Evolutionary conservation across 2,329 filamentous ascomycete genomes (phyloP), one percentile per base, ranked within the genome.

Genomic region (Parastagonospora nodorum): DNA sequence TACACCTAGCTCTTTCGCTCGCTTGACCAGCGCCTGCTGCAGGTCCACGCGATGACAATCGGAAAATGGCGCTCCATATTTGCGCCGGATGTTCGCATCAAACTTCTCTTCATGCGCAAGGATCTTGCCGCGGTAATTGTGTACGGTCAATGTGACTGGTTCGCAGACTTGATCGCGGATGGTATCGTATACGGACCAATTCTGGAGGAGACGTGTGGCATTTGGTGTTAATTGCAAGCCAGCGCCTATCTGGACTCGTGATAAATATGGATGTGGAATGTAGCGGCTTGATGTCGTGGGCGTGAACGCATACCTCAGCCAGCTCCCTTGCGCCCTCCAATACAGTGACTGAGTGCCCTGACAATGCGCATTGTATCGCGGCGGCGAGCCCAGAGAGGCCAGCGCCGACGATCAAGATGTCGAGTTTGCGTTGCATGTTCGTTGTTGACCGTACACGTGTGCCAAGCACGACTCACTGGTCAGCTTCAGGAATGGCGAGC

Each of bases 11-110:
- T 82, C 75, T 48, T 71, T 69, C 1, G 84, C 84, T 31, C 79
- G 73, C 4, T 76, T 72, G 14, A 77, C 78, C 2, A 88, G 72
- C 0, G 80, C 77, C 6, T 77, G 73, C 54, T 87, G 84, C 14
- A 87, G 70, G 60, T 88, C 85, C 2, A 83, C 83, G 2, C 85
- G 80, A 64, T 88, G 85, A 12, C 86, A 66, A 44, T 85, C 81
- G 33, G 80, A 71, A 56, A 85, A 86, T 0, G 84, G 84, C 0
- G 82, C 80, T 10, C 73, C 73, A 57, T 87, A 87, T 53, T 80
- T 81, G 3, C 67, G 64, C 5, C 78, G 76, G 48, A 85, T 84
- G 16, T 82, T 80, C 16, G 74, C 64, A 51, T 82, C 68, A 51
- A 85, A 87, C n/a, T 75, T 58, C 1, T 76, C 69, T 30, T 85